Evolutionary conservation across 805 yeast species (phyloP).

Genomic region (Pichia membranifaciens): DNA sequence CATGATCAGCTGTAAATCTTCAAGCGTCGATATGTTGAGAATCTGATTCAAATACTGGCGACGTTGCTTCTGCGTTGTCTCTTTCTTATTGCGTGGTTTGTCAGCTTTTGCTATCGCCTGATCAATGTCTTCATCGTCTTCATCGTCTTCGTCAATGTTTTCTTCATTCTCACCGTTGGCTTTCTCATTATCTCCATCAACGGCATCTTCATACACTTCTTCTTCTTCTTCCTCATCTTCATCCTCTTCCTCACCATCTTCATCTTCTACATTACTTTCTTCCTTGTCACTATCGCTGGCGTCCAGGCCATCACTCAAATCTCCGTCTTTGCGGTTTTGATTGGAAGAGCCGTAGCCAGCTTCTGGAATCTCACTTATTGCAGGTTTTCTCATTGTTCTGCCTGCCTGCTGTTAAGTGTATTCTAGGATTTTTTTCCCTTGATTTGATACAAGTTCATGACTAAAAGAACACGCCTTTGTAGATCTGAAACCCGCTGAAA

Average conservation of each 20-base stretch:
- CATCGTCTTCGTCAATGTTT: slow-evolving; percentile 1
- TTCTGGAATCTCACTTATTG: neutral
- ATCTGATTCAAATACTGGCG: slow-evolving; percentile 5
- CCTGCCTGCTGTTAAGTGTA: too few relatives aligned
- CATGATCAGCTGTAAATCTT: slow-evolving; percentile 40
- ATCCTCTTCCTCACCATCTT: neutral
- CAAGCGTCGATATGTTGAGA: slow-evolving; percentile 1
- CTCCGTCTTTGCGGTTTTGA: neutral
- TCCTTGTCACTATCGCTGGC: neutral
- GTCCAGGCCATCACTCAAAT: neutral
- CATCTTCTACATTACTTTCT: neutral
- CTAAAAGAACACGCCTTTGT: too few relatives aligned
- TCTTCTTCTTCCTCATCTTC: neutral
- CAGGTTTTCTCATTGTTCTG: neutral
- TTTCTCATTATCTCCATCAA: neutral
- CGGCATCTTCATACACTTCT: neutral
- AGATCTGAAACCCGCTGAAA: too few relatives aligned
- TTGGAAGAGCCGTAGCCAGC: neutral
- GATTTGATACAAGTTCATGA: too few relatives aligned
- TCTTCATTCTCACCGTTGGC: neutral
- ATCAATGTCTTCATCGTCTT: slow-evolving; percentile 9
- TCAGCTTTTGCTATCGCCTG: slow-evolving; percentile 7
- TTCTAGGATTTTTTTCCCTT: too few relatives aligned
- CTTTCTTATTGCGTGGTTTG: neutral
- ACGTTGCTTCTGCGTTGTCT: neutral